Conservation (phyloP, 192 early-diverging fungal genomes). For the Backusella mclennaniae region DNA sequence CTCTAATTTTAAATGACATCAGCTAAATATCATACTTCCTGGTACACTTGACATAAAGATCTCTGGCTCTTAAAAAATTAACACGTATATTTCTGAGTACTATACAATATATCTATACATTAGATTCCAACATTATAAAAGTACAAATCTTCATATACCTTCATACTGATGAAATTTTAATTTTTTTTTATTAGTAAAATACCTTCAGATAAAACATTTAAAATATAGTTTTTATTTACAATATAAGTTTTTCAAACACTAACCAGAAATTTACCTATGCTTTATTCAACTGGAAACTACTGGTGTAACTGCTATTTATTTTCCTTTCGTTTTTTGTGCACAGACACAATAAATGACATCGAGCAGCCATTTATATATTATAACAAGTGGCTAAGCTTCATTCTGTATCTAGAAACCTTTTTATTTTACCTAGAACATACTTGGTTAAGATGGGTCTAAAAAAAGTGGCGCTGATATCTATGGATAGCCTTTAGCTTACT, state of each 20-base stretch:
- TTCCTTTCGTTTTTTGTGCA: background rate
- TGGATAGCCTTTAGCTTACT: background rate
- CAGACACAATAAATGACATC: background rate
- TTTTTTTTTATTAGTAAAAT: background rate
- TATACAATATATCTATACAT: too few relatives aligned
- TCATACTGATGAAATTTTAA: background rate
- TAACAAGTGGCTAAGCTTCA: too few relatives aligned
- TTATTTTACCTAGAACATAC: background rate
- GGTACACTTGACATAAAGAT: too few relatives aligned
- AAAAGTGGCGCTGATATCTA: too few relatives aligned
- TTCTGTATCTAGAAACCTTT: background rate
- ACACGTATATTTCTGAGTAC: too few relatives aligned
- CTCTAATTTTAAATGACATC: too few relatives aligned
- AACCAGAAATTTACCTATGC: background rate
- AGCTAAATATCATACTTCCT: too few relatives aligned
- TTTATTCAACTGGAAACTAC: background rate
- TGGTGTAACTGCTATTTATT: background rate
- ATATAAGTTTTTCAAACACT: background rate
- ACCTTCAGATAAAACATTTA: background rate
- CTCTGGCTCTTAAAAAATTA: too few relatives aligned
- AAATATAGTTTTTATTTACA: background rate
- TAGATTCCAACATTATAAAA: background rate
- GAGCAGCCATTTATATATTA: background rate
- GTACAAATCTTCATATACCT: background rate
- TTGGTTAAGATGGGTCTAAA: background rate